Evolutionary conservation across 208 protist species (phyloP).

Genomic region (Vickermania ingenoplastis): DNA sequence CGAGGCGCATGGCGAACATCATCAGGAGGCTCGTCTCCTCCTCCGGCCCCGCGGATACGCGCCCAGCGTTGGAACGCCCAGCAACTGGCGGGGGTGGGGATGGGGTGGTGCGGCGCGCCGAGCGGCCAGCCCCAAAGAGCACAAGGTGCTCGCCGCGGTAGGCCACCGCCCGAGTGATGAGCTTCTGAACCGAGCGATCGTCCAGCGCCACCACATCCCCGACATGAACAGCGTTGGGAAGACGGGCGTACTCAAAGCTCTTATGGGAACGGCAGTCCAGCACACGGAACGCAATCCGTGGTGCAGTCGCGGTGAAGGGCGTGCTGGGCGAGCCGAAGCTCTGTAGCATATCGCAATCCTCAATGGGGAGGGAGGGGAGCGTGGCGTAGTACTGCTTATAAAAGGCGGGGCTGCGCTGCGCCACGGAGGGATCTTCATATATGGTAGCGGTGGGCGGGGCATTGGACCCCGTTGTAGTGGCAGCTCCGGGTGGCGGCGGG

Average conservation of each 20-base stretch:
- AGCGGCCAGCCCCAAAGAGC: constrained; percentile 70
- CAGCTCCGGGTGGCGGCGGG: not conserved
- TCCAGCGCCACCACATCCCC: constrained; percentile 29
- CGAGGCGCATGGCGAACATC: constrained; percentile 70
- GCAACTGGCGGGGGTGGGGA: no score
- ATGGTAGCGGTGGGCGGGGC: not conserved
- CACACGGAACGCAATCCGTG: constrained; percentile 62
- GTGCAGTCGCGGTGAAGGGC: not conserved
- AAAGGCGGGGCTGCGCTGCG: constrained; percentile 43
- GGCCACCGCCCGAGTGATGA: constrained; percentile 16
- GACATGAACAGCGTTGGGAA: constrained; percentile 52
- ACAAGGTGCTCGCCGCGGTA: constrained; percentile 50
- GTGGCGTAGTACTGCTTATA: constrained; percentile 52
- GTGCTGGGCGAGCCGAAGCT: constrained; percentile 26
- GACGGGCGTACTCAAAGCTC: constrained; percentile 76
- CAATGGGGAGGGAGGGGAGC: constrained; percentile 48
- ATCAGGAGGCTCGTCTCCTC: constrained; percentile 86
- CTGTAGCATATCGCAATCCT: constrained; percentile 53
- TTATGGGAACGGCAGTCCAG: constrained; percentile 76
- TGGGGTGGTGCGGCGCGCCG: no score
- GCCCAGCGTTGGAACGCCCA: no score
- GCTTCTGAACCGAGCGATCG: constrained; percentile 13
- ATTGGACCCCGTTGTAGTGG: not conserved
- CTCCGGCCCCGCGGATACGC: not conserved
- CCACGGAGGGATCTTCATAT: constrained; percentile 5